A percentile compares a stretch with the other conserved stretches of the same genome.
These are phyloP conservation scores for Elsinoe australis DNA, from an alignment of 2,329 filamentous ascomycete genomes.

Conservation along the genomic window DNA sequence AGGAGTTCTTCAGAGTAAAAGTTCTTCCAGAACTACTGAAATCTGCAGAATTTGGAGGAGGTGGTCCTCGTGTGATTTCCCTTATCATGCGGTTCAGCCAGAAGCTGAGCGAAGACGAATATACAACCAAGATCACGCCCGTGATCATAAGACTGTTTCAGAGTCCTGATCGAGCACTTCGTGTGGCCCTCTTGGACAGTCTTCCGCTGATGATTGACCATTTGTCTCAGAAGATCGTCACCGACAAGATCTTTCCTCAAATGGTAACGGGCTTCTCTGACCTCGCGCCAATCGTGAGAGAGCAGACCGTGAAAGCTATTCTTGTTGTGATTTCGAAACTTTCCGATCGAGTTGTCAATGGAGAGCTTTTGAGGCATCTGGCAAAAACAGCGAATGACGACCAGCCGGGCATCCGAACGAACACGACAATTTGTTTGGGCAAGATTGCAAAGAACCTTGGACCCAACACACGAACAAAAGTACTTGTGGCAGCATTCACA, in stretches of 20 bases:
- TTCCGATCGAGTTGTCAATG: constrained; percentile 86
- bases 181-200: constrained; percentile 84
- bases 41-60: constrained; percentile 95
- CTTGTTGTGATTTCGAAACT: constrained; percentile 80
- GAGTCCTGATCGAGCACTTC: constrained; percentile 84
- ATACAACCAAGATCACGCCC: constrained; percentile 73
- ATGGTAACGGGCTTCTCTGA: constrained; percentile 96
- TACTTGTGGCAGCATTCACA: constrained; percentile 85
- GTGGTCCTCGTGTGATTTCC: constrained; percentile 80
- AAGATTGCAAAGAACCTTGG: constrained; percentile 91
- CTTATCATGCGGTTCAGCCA: constrained; percentile 85
- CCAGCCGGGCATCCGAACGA: constrained; percentile 92
- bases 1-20: constrained; percentile 98
- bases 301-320: constrained; percentile 93
- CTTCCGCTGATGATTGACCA: constrained; percentile 87
- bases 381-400: constrained; percentile 97
- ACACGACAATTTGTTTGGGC: constrained; percentile 93
- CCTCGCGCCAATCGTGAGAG: constrained; percentile 78
- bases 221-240: constrained; percentile 78
- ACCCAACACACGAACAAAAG: constrained; percentile 67
- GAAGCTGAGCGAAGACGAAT: constrained; percentile 85
- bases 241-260: constrained; percentile 93
- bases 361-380: constrained; percentile 80
- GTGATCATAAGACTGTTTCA: constrained; percentile 80
- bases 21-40: constrained; percentile 93